Percentiles rank a stretch among this genome's conserved stretches.
phyloP scores from a whole-genome alignment of 148 eudicot genomes.

The Chenopodium suecicum region DNA sequence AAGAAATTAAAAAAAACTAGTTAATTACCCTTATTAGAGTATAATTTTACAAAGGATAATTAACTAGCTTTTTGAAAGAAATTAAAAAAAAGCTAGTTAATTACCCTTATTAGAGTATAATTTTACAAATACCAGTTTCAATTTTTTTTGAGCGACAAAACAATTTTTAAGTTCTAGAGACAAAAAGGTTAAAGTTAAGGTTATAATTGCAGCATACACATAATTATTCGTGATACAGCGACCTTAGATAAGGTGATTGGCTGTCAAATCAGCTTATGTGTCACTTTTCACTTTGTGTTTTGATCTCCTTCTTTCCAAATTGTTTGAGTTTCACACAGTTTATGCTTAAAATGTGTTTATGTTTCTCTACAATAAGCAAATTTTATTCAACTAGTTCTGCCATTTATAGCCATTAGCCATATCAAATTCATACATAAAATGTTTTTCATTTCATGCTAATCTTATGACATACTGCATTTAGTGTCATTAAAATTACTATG shows the following conservation, averaged over 20 bases:
- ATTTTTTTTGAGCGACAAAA: no score
- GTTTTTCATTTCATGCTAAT: neutral
- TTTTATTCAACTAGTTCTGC: neutral
- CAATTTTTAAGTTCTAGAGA: no score
- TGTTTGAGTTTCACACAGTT: neutral
- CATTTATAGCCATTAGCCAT: neutral
- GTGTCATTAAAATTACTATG: neutral
- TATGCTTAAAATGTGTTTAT: neutral
- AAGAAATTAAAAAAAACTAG: no score
- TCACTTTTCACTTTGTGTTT: neutral
- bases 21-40: no score
- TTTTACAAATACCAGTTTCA: no score
- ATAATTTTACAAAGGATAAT: no score
- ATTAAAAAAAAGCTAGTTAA: no score
- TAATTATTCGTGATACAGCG: neutral
- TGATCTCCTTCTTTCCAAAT: neutral
- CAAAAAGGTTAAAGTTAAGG: neutral
- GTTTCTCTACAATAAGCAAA: neutral
- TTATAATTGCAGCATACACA: neutral
- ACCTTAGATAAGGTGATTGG: neutral
- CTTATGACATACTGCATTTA: neutral
- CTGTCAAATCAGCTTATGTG: neutral
- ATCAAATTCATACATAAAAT: neutral
- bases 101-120: no score
- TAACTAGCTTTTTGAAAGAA: no score